Evolutionary conservation across 768 basidiomycete genomes (phyloP), one percentile per base, ranked within the genome.

Genomic region (Tricholoma sp.): DNA sequence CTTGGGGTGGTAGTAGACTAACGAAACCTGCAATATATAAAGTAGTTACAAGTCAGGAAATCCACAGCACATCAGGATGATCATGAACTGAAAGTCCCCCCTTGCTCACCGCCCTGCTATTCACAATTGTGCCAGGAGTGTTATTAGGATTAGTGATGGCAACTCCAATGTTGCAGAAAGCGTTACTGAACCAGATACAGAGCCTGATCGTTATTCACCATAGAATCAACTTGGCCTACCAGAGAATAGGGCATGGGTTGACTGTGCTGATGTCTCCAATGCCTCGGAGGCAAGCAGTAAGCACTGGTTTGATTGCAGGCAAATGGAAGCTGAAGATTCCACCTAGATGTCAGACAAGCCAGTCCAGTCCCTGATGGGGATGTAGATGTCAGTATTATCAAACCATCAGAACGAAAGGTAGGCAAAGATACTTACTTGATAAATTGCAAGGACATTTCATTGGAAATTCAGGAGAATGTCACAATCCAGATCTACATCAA

Each of bases 341-440:
- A 47, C 46, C 22, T 47, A 47, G 46, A 47, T 47, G 14, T 27
- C 46, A 47, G 46, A 47, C 22, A 47, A 47, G 22, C 46, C 46
- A 47, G 24, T 12, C 45, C 45, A 46, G 21, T 24, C 45, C 45
- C 45, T n/a, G n/a, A n/a, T 47, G 14, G 21, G 5, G 22, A 52
- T 52, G 35, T 52, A 32, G 35, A 51, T 32, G 50, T 52, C 35
- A 52, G 35, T 52, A 52, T 27, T 19, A 7, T 27, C 22, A 16
- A 34, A 16, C 50, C 18, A 32, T 31, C 50, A 52, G 46, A 27
- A 47, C 46, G 14, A 47, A 47, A 32, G 31, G 50, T 32, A 52
- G 34, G 50, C 18, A 52, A 52, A 52, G 50, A 37, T 52, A 52
- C 50, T 32, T 52, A 52, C 31, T 12, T 52, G 31, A 52, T 52